Evolutionary conservation across 257 asterid genomes (phyloP).

Genomic region (Solanum piurae): DNA sequence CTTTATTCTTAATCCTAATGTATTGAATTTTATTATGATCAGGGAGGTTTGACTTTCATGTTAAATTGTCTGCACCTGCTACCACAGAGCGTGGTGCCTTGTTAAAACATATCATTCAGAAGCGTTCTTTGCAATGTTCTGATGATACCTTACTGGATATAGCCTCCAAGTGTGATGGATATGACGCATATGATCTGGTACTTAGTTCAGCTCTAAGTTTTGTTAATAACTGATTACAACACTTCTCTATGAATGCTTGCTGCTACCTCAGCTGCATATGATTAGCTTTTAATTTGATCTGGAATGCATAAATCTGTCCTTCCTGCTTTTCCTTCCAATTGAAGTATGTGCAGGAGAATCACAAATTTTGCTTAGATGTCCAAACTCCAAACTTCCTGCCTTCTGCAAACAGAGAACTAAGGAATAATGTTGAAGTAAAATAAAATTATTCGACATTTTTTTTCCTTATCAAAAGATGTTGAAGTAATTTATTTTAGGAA

Average conservation of each 20-base stretch:
- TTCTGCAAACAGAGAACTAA: background rate
- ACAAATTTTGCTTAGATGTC: background rate
- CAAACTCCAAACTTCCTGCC: background rate
- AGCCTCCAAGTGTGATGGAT: constrained; percentile 95
- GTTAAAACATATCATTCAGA: constrained; percentile 68
- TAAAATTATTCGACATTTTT: background rate
- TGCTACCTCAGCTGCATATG: background rate
- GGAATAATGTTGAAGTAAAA: background rate
- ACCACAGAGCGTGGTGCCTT: constrained; percentile 79
- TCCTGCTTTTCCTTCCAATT: background rate
- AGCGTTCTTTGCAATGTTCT: constrained; percentile 71
- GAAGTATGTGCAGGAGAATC: background rate
- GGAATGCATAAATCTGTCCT: background rate
- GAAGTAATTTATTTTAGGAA: background rate
- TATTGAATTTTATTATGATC: constrained; percentile 11
- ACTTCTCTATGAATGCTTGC: background rate
- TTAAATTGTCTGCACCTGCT: constrained; percentile 83
- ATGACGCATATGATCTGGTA: constrained; percentile 98
- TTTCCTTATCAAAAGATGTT: background rate
- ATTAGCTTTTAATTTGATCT: background rate
- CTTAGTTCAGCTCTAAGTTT: constrained; percentile 7
- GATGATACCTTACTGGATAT: constrained; percentile 58
- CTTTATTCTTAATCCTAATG: background rate
- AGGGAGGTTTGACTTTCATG: constrained; percentile 95
- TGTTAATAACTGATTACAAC: background rate